Conservation (phyloP, 805 yeast genomes). For the Kazachstania taianensis region DNA sequence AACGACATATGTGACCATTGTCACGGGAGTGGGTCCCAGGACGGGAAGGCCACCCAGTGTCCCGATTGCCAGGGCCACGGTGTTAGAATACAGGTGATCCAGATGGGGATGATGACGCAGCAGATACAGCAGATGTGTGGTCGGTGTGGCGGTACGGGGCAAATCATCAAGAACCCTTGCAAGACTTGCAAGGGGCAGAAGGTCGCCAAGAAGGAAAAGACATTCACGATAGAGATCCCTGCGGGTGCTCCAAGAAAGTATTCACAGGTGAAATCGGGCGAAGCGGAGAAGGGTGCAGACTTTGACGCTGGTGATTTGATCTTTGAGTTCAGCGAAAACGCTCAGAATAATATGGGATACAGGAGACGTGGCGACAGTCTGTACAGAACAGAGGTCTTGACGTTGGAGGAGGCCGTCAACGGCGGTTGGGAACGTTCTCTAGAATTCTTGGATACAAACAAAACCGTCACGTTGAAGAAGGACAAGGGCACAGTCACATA, state of each 20-base stretch:
- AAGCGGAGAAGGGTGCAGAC: constrained; percentile 80
- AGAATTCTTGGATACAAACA: constrained; percentile 53
- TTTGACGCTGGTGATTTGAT: constrained; percentile 71
- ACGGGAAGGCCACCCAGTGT: constrained; percentile 62
- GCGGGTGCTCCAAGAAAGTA: constrained; percentile 63
- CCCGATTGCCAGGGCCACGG: constrained; percentile 69
- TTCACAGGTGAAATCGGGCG: constrained; percentile 52
- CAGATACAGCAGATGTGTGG: constrained; percentile 74
- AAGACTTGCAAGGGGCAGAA: constrained; percentile 60
- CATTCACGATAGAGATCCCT: constrained; percentile 49
- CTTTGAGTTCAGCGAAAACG: constrained; percentile 49
- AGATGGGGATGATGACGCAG: constrained; percentile 86
- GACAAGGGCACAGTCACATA: constrained; percentile 40
- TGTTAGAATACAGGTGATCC: constrained; percentile 49
- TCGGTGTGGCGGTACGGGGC: constrained; percentile 70
- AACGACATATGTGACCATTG: constrained; percentile 71
- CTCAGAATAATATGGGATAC: constrained; percentile 58
- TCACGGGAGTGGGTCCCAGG: constrained; percentile 77
- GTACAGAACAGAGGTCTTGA: constrained; percentile 71
- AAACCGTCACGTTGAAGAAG: constrained; percentile 40
- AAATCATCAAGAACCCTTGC: constrained; percentile 55
- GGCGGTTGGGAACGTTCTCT: constrained; percentile 79
- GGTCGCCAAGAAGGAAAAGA: constrained; percentile 44
- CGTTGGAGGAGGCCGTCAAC: constrained; percentile 54
- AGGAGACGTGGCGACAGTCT: constrained; percentile 66